phyloP scores from a whole-genome alignment of 352 stramenopile genomes.

The Phytophthora brassicae region DNA sequence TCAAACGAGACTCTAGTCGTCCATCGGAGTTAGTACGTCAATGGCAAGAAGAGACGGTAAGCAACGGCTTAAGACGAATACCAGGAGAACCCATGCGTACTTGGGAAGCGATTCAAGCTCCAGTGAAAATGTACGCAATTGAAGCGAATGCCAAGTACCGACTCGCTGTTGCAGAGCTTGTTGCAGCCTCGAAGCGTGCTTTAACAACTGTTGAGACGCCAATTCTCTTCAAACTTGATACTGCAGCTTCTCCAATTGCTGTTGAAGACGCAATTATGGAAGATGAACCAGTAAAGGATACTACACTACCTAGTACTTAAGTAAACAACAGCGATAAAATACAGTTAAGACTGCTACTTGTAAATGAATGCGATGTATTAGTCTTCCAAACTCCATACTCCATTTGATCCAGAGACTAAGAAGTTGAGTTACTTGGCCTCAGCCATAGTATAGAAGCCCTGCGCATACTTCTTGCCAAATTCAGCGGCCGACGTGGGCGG shows the following conservation, averaged over 20 bases:
- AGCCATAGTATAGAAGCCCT: constrained; percentile 84
- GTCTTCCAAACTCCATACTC: too few relatives aligned
- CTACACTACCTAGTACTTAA: not conserved
- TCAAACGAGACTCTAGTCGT: constrained; percentile 43
- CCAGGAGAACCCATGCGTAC: constrained; percentile 61
- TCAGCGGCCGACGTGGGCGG: constrained; percentile 56
- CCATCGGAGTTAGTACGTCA: constrained; percentile 57
- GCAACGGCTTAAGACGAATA: constrained; percentile 42
- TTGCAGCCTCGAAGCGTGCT: constrained; percentile 39
- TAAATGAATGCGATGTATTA: constrained; percentile 24
- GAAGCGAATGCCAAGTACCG: constrained; percentile 69
- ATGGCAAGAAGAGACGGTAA: constrained; percentile 59
- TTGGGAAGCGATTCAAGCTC: constrained; percentile 70
- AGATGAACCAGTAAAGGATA: constrained; percentile 7
- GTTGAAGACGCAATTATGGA: constrained; percentile 6
- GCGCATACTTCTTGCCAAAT: constrained; percentile 80
- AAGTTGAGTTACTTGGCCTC: constrained; percentile 64
- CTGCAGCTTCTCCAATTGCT: not conserved
- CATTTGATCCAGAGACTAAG: too few relatives aligned
- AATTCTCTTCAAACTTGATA: constrained; percentile 11
- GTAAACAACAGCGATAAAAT: not conserved
- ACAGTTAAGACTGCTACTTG: constrained; percentile 5
- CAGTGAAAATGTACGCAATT: constrained; percentile 74
- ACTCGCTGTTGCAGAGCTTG: constrained; percentile 50
- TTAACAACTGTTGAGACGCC: constrained; percentile 16